These are phyloP conservation scores for Citrus mangshanensis DNA, from an alignment of 345 rosid species.

Conservation along the genomic window DNA sequence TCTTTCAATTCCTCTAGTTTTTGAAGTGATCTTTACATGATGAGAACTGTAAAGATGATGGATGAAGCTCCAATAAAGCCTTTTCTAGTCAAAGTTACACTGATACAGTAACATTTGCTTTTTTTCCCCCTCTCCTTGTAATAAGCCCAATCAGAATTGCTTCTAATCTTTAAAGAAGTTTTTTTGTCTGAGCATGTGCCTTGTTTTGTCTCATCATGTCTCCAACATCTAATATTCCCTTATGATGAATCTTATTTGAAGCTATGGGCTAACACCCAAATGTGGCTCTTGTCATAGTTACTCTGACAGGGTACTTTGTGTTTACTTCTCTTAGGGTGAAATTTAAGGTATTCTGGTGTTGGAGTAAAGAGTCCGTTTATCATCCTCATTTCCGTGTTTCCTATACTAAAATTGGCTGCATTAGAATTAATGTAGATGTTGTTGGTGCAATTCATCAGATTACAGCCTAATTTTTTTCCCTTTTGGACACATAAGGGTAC, in stretches of 20 bases:
- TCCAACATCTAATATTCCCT: constrained; percentile 8
- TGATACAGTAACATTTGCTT: constrained; percentile 22
- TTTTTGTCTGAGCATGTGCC: background rate
- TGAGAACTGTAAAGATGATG: constrained; percentile 27
- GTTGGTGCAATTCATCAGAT: background rate
- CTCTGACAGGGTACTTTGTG: constrained; percentile 27
- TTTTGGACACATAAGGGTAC: background rate
- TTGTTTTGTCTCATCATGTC: background rate
- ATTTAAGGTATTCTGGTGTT: background rate
- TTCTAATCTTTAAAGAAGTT: background rate
- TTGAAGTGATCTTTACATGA: constrained; percentile 27
- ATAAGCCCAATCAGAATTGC: background rate
- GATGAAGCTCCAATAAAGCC: constrained; percentile 34
- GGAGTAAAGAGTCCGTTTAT: background rate
- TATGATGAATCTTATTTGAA: constrained; percentile 24
- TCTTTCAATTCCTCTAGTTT: background rate
- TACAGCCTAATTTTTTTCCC: background rate
- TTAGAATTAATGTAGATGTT: background rate
- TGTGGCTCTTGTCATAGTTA: constrained; percentile 51
- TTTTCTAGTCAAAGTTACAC: constrained; percentile 44
- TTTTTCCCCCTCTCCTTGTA: no score
- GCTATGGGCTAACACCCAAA: constrained; percentile 37
- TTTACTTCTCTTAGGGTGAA: background rate
- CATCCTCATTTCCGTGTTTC: constrained; percentile 34
- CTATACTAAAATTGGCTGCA: constrained; percentile 11